Evolutionary conservation across 106 monocot genomes (phyloP).

Genomic region (Xerophyta viscosa): DNA sequence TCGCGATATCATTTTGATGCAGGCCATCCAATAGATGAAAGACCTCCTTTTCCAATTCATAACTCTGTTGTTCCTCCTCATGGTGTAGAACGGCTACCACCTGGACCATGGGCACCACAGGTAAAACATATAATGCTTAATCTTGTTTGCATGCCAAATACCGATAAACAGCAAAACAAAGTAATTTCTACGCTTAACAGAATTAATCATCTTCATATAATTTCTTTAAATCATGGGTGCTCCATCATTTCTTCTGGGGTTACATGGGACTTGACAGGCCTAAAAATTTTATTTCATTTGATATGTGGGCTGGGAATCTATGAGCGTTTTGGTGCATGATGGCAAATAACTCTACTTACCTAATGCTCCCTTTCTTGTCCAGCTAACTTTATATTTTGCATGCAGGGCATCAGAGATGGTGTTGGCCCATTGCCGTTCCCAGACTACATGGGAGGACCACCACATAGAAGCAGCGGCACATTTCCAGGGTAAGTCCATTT

Average conservation of each 20-base stretch:
- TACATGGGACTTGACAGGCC: too few relatives aligned
- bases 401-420: slow-evolving; percentile 31
- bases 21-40: slow-evolving; percentile 54
- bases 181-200: too few relatives aligned
- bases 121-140: slow-evolving; percentile 24
- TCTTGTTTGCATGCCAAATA: background rate
- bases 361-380: too few relatives aligned
- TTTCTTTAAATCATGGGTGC: too few relatives aligned
- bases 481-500: slow-evolving; percentile 34
- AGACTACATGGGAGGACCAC: slow-evolving; percentile 27
- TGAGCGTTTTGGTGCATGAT: too few relatives aligned
- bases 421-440: slow-evolving; percentile 26
- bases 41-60: slow-evolving; percentile 32
- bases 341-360: too few relatives aligned
- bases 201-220: too few relatives aligned
- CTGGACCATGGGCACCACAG: slow-evolving; percentile 55
- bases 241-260: too few relatives aligned
- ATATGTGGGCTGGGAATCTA: too few relatives aligned
- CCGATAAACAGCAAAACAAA: too few relatives aligned
- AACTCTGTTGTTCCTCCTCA: slow-evolving; percentile 24
- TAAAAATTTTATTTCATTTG: too few relatives aligned
- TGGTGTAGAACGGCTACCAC: slow-evolving; percentile 37
- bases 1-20: slow-evolving; percentile 43
- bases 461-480: slow-evolving; percentile 34
- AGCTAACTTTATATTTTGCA: too few relatives aligned